Base-by-base conservation (phyloP, 139 green algal genomes). In the Micromonas pusilla region DNA sequence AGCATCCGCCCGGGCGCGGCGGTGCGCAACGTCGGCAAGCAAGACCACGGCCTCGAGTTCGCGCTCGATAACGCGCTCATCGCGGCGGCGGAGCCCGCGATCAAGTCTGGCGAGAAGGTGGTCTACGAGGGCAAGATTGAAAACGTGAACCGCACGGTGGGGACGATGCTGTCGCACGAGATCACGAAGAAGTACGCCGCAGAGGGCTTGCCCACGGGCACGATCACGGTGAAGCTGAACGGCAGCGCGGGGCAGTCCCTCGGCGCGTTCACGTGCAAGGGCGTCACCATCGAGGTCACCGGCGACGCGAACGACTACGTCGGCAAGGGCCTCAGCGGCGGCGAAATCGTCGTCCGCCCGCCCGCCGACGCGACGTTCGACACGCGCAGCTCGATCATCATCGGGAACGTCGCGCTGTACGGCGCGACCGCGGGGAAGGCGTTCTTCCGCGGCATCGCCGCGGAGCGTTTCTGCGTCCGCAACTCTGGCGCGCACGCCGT, bases 281-380 rank as follows among this genome's bases (percentile, higher is more conserved):
- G 93, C 37, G 90, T 97, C 73, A 92, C 86, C 0, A 78, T 97
- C 25, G 88, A 96, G 80, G 83, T 97, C 23, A 91, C 96, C 84
- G 93, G 93, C 1, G 93, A 97, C 67, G 89, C 93, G 53, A 97
- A 97, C 79, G 93, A 97, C 86, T 97, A 97, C 70, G 93, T 97
- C 3, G 93, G 90, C 83, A 97, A 97, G 89, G 85, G 75, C 33
- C 68, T 82, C 37, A 65, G 28, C 33, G 92, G 92, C 45, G 92
- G 89, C 39, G 64, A 88, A 4, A 73, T 97, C 31, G 79, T 86
- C 0, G 89, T 96, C n/a, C 94, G 93, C 85, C 82, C 77, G 30
- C 87, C 83, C 31, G 75, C 84, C 64, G 65, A 30, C 25, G 82
- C 77, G 39, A 88, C 72, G n/a, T 97, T 97, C 75, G 77, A 87